These are phyloP conservation scores for Aspergillus vadensis DNA, from an alignment of 2,329 filamentous ascomycete species.

Conservation along the genomic window DNA sequence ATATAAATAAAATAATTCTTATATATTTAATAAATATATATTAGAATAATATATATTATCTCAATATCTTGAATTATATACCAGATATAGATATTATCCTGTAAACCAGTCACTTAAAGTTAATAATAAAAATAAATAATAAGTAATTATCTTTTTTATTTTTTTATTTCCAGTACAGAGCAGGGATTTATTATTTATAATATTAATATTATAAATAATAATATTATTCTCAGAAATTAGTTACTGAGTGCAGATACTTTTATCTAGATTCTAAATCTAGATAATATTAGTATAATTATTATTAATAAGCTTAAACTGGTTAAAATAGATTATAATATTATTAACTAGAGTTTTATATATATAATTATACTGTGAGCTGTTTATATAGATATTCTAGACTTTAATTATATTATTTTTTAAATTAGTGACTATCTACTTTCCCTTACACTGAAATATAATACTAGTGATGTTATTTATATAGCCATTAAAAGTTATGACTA, in stretches of 20 bases:
- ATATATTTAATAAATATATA: too few species aligned
- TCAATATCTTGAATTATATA: too few species aligned
- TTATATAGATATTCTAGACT: constrained; percentile 91
- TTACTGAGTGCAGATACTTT: constrained; percentile 96
- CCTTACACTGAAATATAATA: constrained; percentile 96
- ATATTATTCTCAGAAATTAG: constrained; percentile 95
- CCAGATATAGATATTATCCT: too few species aligned
- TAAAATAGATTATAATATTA: constrained; percentile 98
- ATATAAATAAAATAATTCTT: too few species aligned
- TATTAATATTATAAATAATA: constrained; percentile 88
- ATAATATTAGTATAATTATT: constrained; percentile 93
- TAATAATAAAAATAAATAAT: not conserved
- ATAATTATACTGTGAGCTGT: constrained; percentile 88
- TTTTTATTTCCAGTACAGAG: constrained; percentile 91
- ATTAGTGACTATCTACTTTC: constrained; percentile 99
- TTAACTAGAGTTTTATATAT: constrained; percentile 86
- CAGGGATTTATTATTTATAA: constrained; percentile 89
- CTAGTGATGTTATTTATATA: constrained; percentile 96
- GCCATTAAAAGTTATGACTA: constrained; percentile 89
- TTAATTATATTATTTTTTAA: constrained; percentile 96
- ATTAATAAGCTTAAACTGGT: constrained; percentile 96
- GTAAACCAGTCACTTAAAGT: not conserved
- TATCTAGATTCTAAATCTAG: constrained; percentile 91
- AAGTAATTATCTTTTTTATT: constrained; percentile 49
- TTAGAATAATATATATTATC: too few species aligned